Evolutionary conservation across 2,329 filamentous ascomycete species (phyloP).

Genomic region (Fusarium pseudonygamai): DNA sequence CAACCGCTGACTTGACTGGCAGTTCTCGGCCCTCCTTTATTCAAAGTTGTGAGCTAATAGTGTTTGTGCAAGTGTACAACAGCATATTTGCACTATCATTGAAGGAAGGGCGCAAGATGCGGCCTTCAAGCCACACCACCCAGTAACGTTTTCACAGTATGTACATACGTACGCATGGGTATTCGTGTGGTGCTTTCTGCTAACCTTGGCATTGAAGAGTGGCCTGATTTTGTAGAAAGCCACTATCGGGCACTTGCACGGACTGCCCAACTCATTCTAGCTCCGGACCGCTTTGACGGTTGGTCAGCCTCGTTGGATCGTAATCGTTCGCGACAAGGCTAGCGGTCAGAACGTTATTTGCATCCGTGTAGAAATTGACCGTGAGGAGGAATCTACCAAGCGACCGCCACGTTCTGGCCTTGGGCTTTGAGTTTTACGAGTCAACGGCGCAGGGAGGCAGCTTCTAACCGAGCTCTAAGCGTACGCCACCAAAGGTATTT

Average conservation of each 20-base stretch:
- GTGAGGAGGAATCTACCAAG: constrained; percentile 6
- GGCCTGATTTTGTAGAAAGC: constrained; percentile 38
- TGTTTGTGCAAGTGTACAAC: background rate
- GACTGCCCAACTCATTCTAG: constrained; percentile 27
- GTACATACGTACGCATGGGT: background rate
- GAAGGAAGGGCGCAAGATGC: constrained; percentile 22
- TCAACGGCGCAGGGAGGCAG: constrained; percentile 10
- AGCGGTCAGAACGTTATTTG: constrained; percentile 2
- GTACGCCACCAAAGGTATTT: constrained; percentile 22
- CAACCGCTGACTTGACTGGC: background rate
- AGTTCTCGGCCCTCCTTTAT: background rate
- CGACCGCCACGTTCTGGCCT: background rate
- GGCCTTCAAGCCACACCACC: constrained; percentile 37
- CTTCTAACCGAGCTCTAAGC: constrained; percentile 15
- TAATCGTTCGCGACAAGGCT: constrained; percentile 19
- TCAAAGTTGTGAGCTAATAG: background rate
- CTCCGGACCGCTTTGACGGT: constrained; percentile 12
- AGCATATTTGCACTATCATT: background rate
- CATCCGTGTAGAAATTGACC: background rate
- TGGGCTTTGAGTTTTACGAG: constrained; percentile 2
- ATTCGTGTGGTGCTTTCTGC: constrained; percentile 4
- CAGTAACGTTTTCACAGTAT: constrained; percentile 28
- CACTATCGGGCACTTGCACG: constrained; percentile 24
- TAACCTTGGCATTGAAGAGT: constrained; percentile 28
- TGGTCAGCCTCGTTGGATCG: constrained; percentile 21